Evolutionary conservation across 192 early-diverging fungal species (phyloP), one percentile per base, ranked within the genome.

Genomic region (Oehlia diaphana): DNA sequence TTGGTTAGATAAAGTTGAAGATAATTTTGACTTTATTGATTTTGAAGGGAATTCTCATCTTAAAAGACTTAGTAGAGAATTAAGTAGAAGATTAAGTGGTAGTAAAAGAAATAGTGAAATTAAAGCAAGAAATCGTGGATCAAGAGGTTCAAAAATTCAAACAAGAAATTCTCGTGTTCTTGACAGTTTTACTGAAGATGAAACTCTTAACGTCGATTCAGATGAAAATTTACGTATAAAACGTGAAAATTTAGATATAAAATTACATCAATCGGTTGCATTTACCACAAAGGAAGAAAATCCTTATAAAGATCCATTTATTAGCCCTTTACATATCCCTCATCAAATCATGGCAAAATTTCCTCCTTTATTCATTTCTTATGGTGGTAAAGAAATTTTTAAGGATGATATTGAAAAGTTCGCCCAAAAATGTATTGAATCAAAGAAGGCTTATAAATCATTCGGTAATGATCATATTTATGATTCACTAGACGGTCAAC

Each of bases 331-430:
- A 76, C 47, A 64, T 76, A 64, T 16, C 4, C 21, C 58, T 39
- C 26, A 64, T 35, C 19, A 64, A 7, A 39, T 76, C n/a, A 10
- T 76, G n/a, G 74, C 74, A 39, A 76, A 76, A 64, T 76, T 63
- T 64, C 74, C 74, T 9, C 74, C 74, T 14, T 21, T 76, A 28
- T 64, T 76, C 23, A 44, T 76, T 42, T 16, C 37, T 19, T 76
- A 76, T n/a, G 74, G 74, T n/a, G 74, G 74, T 37, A 76, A 76
- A 37, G 74, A 76, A 76, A 26, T 76, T 2, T 63, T 76, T 64
- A 76, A 14, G 39, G 74, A 76, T 64, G 74, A 76, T 44, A 76
- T 76, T 76, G 74, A 76, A 65, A 64, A 16, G 23, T 76, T 76
- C 16, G n/a, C 19, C 39, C 13, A 64, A 28, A 76, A 76, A 64